These are phyloP conservation scores for Berkeleyomyces basicola DNA, from an alignment of 2,329 filamentous ascomycete species.

Conservation along the genomic window DNA sequence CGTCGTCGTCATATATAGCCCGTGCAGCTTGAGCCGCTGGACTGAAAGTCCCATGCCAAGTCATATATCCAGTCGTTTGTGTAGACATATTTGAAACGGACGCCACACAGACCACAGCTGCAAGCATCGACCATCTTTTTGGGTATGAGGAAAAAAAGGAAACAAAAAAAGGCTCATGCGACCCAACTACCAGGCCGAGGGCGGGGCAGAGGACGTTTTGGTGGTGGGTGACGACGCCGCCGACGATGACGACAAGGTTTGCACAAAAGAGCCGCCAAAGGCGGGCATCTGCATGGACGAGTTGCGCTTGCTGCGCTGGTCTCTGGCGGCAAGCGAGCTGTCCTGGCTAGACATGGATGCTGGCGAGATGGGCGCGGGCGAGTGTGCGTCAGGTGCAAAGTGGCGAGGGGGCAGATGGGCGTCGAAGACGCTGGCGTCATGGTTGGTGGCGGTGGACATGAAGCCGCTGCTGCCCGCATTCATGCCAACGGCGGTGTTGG, in stretches of 20 bases:
- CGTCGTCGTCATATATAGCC: background rate
- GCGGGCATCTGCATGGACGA: conserved; percentile 10
- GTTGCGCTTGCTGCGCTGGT: conserved; percentile 3
- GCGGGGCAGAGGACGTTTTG: conserved; percentile 1
- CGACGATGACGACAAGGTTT: background rate
- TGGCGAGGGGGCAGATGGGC: background rate
- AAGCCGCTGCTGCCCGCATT: background rate
- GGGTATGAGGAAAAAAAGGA: background rate
- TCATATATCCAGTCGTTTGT: background rate
- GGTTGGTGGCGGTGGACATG: background rate
- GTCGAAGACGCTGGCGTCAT: background rate
- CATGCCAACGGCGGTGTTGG: background rate
- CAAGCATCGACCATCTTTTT: background rate
- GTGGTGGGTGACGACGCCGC: background rate
- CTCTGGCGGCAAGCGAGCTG: background rate
- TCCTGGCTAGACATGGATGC: background rate
- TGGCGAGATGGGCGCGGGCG: background rate
- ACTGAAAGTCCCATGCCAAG: background rate
- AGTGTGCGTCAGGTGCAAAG: conserved; percentile 4
- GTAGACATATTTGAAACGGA: background rate
- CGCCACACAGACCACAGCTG: background rate
- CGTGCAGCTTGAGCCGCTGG: too few relatives aligned
- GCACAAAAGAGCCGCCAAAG: conserved; percentile 5
- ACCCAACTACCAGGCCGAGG: background rate
- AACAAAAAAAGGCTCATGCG: background rate